Conservation (phyloP, 2,329 filamentous ascomycete species). For the Westerdykella aurantiaca region DNA sequence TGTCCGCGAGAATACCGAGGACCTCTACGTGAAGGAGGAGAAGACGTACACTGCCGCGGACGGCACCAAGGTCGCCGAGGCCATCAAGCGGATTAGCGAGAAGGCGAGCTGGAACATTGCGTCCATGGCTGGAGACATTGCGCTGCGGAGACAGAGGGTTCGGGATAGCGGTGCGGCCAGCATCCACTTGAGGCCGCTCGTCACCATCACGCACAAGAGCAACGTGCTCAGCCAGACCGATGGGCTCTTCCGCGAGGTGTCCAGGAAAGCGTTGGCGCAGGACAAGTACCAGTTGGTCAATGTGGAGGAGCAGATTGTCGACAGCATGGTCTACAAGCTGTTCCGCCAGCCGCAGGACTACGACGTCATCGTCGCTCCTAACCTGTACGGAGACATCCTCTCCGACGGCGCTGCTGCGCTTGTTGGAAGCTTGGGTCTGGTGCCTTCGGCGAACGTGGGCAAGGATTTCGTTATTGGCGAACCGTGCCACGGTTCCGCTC, state of each 20-base stretch:
- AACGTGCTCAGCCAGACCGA: constrained; percentile 97
- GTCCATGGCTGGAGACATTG: constrained; percentile 91
- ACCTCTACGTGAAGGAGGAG: constrained; percentile 97
- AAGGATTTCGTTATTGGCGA: constrained; percentile 94
- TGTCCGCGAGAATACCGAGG: constrained; percentile 97
- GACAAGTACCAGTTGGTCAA: constrained; percentile 57
- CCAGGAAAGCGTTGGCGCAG: constrained; percentile 64
- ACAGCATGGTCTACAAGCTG: constrained; percentile 99
- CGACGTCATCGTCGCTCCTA: constrained; percentile 96
- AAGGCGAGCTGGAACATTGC: constrained; percentile 80
- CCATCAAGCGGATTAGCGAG: constrained; percentile 94
- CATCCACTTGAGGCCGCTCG: constrained; percentile 65
- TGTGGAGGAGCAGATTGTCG: constrained; percentile 96
- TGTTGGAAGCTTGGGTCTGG: constrained; percentile 84
- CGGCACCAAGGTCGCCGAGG: constrained; percentile 81
- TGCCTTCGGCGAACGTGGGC: constrained; percentile 92
- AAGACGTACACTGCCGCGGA: constrained; percentile 68
- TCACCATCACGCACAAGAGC: constrained; percentile 97
- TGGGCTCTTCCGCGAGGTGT: constrained; percentile 82
- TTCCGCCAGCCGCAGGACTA: constrained; percentile 93
- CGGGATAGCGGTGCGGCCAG: constrained; percentile 53
- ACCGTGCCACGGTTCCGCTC: constrained; percentile 93
- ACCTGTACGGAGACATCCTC: constrained; percentile 94
- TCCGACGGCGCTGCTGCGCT: constrained; percentile 93
- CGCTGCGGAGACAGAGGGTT: constrained; percentile 76